Base-by-base conservation (phyloP, 106 monocot genomes). In the Agapanthus africanus region DNA sequence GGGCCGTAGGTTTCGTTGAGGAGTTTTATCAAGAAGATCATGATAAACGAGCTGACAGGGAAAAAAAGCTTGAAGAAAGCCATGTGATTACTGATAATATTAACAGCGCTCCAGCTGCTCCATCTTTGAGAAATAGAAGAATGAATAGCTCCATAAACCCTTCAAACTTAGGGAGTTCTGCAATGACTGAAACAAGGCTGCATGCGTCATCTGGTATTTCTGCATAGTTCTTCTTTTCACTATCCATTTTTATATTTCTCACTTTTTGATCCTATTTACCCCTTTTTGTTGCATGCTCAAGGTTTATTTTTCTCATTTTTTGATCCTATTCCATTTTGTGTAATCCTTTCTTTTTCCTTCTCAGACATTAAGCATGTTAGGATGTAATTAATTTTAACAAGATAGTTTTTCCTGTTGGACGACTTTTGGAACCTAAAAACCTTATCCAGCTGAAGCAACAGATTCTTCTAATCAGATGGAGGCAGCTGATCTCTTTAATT, bases 1-100 rank as follows among this genome's bases (percentile, higher is more conserved):
- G 78, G 8, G 90, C 90, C 40, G 79, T 93, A 59, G 49, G 42
- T 38, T 85, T 74, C 76, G 66, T 54, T n/a, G 82, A 92, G 35
- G 70, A 79, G 34, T 70, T 81, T 33, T 72, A 71, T 76, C 23
- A 2, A 52, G 77, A 82, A 57, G 37, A 79, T 32, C 13, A 30
- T 62, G 57, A 66, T 66, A 74, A 38, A 66, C 35, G 34, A 19
- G 59, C 38, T 31, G 59, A 75, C 44, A 25, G 59, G 25, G 54
- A 75, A 47, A 14, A 16, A 61, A 71, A 54, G 42, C 10, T 67
- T 47, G 47, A 76, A 64, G 46, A 82, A 69, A 64, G 59, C 23
- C 41, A 70, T 41, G 15, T 38, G 8, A 6, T 28, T 39, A 32
- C 57, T 70, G 42, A 75, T 23, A 72, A 74, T 33, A 74, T 69